Conservation (phyloP, 208 protist species). For the Trypanosomatidae sp. region DNA sequence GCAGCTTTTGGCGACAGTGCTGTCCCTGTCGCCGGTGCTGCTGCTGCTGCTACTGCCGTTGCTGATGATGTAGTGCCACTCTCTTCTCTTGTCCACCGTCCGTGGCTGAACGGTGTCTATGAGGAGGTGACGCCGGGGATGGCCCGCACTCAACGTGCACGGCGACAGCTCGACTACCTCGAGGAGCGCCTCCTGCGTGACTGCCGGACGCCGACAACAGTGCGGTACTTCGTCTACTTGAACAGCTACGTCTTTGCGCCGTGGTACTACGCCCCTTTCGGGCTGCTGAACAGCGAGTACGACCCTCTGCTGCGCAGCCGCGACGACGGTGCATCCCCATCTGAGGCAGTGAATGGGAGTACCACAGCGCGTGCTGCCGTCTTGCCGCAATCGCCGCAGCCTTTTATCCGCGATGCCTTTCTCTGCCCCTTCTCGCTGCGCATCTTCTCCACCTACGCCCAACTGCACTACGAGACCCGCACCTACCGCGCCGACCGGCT, state of each 20-base stretch:
- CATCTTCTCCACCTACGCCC: constrained; percentile 60
- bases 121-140: constrained; percentile 73
- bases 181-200: constrained; percentile 87
- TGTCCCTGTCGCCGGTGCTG: not conserved
- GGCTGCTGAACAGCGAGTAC: constrained; percentile 71
- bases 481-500: constrained; percentile 55
- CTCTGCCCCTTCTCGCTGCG: constrained; percentile 89
- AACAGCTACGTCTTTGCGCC: constrained; percentile 70
- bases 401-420: constrained; percentile 79
- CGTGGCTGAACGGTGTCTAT: constrained; percentile 69
- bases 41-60: not conserved
- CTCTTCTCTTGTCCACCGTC: constrained; percentile 11
- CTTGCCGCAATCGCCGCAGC: constrained; percentile 29
- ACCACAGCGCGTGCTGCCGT: not conserved
- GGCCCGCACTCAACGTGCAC: constrained; percentile 60
- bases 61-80: constrained; percentile 11
- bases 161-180: constrained; percentile 70
- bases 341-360: not conserved
- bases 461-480: constrained; percentile 73
- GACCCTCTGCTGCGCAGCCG: constrained; percentile 49
- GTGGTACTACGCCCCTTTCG: constrained; percentile 89
- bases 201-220: constrained; percentile 69
- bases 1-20: not conserved
- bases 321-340: not conserved
- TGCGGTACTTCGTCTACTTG: constrained; percentile 83